Base-by-base conservation (phyloP, 2,329 filamentous ascomycete genomes). In the Penicillium occitanis region DNA sequence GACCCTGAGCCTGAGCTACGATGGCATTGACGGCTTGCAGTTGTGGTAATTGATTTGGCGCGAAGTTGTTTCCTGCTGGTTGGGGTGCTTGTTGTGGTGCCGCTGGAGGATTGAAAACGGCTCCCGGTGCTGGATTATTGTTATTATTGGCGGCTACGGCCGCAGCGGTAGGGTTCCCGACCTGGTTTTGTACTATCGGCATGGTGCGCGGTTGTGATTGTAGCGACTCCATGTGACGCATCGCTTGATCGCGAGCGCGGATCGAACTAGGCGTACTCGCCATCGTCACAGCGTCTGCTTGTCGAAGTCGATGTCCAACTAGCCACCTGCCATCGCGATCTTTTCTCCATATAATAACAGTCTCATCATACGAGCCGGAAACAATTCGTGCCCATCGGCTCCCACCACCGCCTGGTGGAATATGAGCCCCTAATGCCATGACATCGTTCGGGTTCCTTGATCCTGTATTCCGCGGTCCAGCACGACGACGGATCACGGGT, bases 281-380 rank as follows among this genome's bases (percentile, higher is more conserved):
- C 60, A 74, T 75, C 19, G 70, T 76, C 25, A 80, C 80, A 19
- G 83, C 83, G 66, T 84, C 83, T 37, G 78, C 79, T 75, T 96
- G 92, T 46, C 88, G 85, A 10, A 96, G 83, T 53, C 87, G 87
- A 70, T 94, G 91, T 40, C 88, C 88, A 63, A 89, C 87, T 70
- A 89, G 89, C 93, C 95, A 98, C 30, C 91, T 87, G 2, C 93
- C 93, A 70, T 95, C 89, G 70, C 88, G 87, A 69, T 96, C 91
- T 68, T 92, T 89, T 71, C 91, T 90, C 95, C 95, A 99, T 65
- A 99, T 91, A 70, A 97, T 93, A 71, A 99, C 92, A 11, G 89
- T 93, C 79, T 97, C 92, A 71, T 99, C 95, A 71, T 99, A 99
- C 0, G 93, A 97, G 2, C 95, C 95, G 6, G 93, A 97, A 3